These are phyloP conservation scores for Boletus subcaerulescens DNA, from an alignment of 768 basidiomycete genomes.

Conservation along the genomic window DNA sequence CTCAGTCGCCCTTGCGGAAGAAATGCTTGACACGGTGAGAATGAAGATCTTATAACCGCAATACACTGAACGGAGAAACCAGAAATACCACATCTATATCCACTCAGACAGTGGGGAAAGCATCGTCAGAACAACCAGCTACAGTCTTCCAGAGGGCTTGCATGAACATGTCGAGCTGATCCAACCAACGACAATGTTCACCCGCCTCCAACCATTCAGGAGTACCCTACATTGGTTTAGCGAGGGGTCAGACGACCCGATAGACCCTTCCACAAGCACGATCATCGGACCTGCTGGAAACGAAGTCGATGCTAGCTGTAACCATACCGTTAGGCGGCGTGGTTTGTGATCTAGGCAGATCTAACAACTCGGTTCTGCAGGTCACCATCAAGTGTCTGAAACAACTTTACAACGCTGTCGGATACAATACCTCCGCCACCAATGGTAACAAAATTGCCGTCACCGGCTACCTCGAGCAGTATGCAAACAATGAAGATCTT, in stretches of 20 bases:
- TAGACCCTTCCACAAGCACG: conserved; percentile 4
- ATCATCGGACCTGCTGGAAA: conserved; percentile 33
- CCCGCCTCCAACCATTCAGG: conserved; percentile 42
- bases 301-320: conserved; percentile 48
- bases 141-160: conserved; percentile 60
- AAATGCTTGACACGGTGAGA: conserved; percentile 66
- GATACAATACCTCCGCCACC: conserved; percentile 41
- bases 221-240: conserved; percentile 38
- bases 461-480: conserved; percentile 52
- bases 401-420: conserved; percentile 53
- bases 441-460: conserved; percentile 53
- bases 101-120: conserved; percentile 51
- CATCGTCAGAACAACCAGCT: conserved; percentile 61
- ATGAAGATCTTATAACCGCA: not conserved
- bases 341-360: not conserved
- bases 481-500: conserved; percentile 51
- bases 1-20: conserved; percentile 57
- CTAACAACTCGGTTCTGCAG: conserved; percentile 1
- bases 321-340: conserved; percentile 25
- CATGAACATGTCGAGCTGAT: conserved; percentile 63
- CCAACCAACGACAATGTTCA: conserved; percentile 72
- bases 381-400: conserved; percentile 54
- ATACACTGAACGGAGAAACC: not conserved
- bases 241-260: not conserved
- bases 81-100: conserved; percentile 66